Evolutionary conservation across 352 stramenopile genomes (phyloP).

Genomic region (Thraustotheca clavata): DNA sequence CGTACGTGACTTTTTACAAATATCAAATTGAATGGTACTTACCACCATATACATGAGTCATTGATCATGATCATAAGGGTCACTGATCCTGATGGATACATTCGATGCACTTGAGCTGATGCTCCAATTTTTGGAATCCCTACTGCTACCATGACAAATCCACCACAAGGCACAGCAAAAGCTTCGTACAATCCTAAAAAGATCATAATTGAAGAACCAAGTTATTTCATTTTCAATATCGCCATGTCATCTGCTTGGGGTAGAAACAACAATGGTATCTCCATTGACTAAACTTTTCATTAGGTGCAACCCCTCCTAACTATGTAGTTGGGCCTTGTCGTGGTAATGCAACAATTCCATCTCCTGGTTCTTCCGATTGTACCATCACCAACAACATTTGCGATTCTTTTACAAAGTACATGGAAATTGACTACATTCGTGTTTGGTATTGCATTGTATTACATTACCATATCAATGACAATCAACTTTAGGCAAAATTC

Average conservation of each 20-base stretch:
- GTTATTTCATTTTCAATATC: conserved; percentile 90
- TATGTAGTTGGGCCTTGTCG: conserved; percentile 34
- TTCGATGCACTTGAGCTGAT: conserved; percentile 51
- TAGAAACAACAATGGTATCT: conserved; percentile 20
- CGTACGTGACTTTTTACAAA: conserved; percentile 44
- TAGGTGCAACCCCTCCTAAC: conserved; percentile 46
- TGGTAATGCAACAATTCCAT: conserved; percentile 31
- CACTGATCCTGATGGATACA: conserved; percentile 33
- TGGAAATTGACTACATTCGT: conserved; percentile 70
- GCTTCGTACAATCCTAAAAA: conserved; percentile 41
- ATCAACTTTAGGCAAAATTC: too few relatives aligned
- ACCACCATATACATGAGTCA: background rate
- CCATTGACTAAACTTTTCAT: background rate
- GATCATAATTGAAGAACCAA: conserved; percentile 87
- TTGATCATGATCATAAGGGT: background rate
- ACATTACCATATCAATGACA: too few relatives aligned
- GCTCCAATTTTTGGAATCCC: conserved; percentile 77
- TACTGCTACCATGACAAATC: conserved; percentile 32
- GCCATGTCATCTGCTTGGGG: conserved; percentile 84
- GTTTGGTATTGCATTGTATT: too few relatives aligned
- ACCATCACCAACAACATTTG: conserved; percentile 39
- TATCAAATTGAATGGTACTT: conserved; percentile 65
- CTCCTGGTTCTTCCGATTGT: conserved; percentile 11
- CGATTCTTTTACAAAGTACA: conserved; percentile 61
- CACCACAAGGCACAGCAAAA: conserved; percentile 23